These are phyloP conservation scores for Abelmoschus esculentus DNA, from an alignment of 345 rosid genomes.

Conservation along the genomic window DNA sequence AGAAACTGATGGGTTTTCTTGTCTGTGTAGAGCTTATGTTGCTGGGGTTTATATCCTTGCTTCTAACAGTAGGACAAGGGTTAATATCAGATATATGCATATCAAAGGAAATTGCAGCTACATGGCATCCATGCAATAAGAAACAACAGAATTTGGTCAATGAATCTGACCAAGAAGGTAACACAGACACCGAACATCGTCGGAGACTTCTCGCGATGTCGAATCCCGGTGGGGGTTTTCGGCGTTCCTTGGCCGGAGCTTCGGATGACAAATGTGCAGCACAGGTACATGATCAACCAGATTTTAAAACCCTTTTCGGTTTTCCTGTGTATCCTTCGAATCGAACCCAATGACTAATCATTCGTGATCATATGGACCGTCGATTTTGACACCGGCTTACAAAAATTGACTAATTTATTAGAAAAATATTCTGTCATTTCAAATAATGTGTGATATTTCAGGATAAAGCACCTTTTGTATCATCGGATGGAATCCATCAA, in stretches of 20 bases:
- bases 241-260: not conserved
- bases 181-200: not conserved
- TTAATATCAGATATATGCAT: conserved; percentile 48
- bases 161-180: not conserved
- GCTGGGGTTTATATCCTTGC: conserved; percentile 63
- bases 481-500: conserved; percentile 69
- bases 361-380: not conserved
- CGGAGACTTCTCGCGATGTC: not conserved
- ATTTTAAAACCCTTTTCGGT: too few relatives aligned
- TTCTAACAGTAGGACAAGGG: conserved; percentile 39
- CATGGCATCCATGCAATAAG: conserved; percentile 74
- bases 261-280: not conserved
- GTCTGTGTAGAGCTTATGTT: conserved; percentile 49
- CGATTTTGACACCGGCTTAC: not conserved
- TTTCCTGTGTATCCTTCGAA: too few relatives aligned
- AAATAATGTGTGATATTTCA: conserved; percentile 17
- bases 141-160: not conserved
- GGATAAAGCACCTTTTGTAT: conserved; percentile 59
- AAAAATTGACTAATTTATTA: not conserved
- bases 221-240: not conserved
- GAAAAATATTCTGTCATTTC: too few relatives aligned
- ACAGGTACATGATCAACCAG: not conserved
- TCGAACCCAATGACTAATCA: too few relatives aligned
- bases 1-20: not conserved
- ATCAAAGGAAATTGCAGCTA: conserved; percentile 23